Percentiles rank a stretch among this genome's conserved stretches.
These are phyloP conservation scores for Lomentospora prolificans DNA, from an alignment of 2,329 filamentous ascomycete genomes.

Conservation along the genomic window DNA sequence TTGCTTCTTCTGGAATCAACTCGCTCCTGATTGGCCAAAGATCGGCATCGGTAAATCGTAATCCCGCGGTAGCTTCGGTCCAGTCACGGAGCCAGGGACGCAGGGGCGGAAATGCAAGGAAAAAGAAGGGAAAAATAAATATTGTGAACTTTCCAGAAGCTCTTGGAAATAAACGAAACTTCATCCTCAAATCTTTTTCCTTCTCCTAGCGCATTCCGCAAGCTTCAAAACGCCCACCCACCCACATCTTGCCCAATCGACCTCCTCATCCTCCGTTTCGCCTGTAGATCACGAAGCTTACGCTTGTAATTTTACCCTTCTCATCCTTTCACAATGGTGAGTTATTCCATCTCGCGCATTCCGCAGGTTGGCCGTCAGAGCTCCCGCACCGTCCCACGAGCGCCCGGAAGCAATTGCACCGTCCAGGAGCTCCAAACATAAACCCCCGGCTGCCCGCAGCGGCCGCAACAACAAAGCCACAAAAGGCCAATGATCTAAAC, in stretches of 20 bases:
- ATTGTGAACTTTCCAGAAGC: constrained; percentile 14
- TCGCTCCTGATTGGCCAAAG: background rate
- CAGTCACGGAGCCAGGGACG: too few relatives aligned
- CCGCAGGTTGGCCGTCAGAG: background rate
- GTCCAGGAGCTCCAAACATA: background rate
- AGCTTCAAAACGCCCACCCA: background rate
- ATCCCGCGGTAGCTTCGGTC: background rate
- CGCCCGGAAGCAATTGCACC: background rate
- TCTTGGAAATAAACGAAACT: constrained; percentile 10
- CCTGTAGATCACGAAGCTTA: background rate
- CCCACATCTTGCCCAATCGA: too few relatives aligned
- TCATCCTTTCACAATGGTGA: constrained; percentile 9
- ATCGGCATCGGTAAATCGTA: constrained; percentile 5
- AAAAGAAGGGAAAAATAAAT: constrained; percentile 1
- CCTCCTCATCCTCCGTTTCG: background rate
- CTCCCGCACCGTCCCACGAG: background rate
- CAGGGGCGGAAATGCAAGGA: background rate
- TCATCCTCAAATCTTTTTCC: constrained; percentile 2
- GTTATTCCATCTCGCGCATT: background rate
- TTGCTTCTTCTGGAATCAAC: background rate
- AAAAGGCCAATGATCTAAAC: background rate
- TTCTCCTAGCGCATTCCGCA: too few relatives aligned
- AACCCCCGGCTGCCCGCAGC: too few relatives aligned
- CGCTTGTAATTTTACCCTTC: background rate
- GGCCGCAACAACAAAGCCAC: too few relatives aligned